Conservation (phyloP, 2,329 filamentous ascomycete genomes). For the Leptodontidium sp. region DNA sequence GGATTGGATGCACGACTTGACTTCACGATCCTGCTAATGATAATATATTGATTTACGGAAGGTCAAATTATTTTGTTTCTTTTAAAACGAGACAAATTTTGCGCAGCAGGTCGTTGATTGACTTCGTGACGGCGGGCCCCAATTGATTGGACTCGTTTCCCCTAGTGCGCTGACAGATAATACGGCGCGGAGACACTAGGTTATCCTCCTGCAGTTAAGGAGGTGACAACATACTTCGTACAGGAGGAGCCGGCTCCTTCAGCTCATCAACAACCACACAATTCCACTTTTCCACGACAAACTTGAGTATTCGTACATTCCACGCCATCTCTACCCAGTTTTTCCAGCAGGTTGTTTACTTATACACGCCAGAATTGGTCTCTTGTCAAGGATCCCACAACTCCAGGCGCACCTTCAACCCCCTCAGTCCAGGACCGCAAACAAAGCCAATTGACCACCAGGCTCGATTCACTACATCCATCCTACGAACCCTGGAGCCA, state of each 20-base stretch:
- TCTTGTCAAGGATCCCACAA: neutral
- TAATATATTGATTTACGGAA: neutral
- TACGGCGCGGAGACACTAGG: neutral
- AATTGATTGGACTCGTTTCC: constrained; percentile 3
- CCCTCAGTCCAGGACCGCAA: neutral
- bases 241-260: constrained; percentile 17
- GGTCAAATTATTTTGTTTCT: neutral
- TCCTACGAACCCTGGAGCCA: neutral
- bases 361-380: neutral
- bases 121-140: neutral
- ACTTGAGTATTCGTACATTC: constrained; percentile 14
- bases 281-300: neutral
- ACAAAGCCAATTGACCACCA: constrained; percentile 9
- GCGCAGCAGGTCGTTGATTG: neutral
- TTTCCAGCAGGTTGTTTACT: constrained; percentile 2
- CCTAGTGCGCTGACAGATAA: constrained; percentile 1
- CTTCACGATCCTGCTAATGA: neutral
- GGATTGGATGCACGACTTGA: too few species aligned
- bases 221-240: neutral
- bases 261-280: constrained; percentile 1
- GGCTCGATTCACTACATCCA: neutral
- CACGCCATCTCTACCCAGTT: constrained; percentile 17
- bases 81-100: too few species aligned
- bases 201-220: neutral
- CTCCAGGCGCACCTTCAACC: neutral